These are phyloP conservation scores for Fusarium algeriense DNA, from an alignment of 2,329 filamentous ascomycete species.

Conservation along the genomic window DNA sequence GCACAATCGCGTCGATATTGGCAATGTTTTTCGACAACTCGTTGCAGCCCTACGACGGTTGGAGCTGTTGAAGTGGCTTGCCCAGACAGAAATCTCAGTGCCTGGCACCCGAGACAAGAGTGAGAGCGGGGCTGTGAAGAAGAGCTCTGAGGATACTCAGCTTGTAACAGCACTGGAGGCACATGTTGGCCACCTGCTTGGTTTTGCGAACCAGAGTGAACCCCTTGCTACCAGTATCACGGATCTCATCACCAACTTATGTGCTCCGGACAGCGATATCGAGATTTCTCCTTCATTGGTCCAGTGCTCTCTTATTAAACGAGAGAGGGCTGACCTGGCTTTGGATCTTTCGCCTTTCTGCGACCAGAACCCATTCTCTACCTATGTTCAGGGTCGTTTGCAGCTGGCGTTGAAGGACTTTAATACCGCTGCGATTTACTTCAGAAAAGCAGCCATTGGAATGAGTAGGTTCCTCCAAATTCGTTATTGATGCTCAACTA, in stretches of 20 bases:
- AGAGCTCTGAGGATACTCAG: constrained; percentile 59
- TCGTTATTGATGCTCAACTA: constrained; percentile 37
- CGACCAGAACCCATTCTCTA: constrained; percentile 71
- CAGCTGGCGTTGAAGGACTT: constrained; percentile 80
- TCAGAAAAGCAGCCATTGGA: constrained; percentile 85
- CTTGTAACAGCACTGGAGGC: constrained; percentile 70
- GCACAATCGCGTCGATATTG: constrained; percentile 72
- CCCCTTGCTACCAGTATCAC: constrained; percentile 72
- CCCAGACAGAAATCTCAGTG: constrained; percentile 67
- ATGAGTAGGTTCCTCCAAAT: constrained; percentile 73
- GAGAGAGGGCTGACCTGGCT: constrained; percentile 70
- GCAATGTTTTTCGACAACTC: constrained; percentile 76
- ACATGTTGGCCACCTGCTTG: constrained; percentile 72
- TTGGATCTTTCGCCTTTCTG: constrained; percentile 68
- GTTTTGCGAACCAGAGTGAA: constrained; percentile 65
- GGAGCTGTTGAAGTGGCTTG: constrained; percentile 79
- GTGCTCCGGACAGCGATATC: constrained; percentile 73
- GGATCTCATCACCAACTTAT: constrained; percentile 74
- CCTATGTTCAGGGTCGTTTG: constrained; percentile 87
- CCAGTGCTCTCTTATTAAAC: constrained; percentile 72
- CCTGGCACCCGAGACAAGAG: constrained; percentile 58
- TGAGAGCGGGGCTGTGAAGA: constrained; percentile 54
- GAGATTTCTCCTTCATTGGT: constrained; percentile 71
- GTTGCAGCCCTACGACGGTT: constrained; percentile 78
- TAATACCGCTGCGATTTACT: constrained; percentile 77